Base-by-base conservation (phyloP, 2,329 filamentous ascomycete genomes). In the Ophiostoma pallidulum region DNA sequence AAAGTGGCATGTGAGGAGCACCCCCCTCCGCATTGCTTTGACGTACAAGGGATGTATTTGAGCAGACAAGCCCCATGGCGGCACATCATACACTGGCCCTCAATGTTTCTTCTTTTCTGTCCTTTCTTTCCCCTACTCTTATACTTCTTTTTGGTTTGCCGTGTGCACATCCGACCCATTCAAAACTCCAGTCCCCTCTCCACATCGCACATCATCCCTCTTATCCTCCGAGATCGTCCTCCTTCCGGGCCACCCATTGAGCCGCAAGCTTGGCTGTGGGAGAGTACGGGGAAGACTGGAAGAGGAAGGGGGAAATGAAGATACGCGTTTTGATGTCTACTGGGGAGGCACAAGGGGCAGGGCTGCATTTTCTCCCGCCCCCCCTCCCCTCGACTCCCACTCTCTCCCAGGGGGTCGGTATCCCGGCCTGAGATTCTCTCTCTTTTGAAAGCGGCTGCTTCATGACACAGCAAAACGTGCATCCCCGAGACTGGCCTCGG, bases 61-160 rank as follows among this genome's bases (percentile, higher is more conserved):
- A 41, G 38, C 47, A 35, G 37, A 22, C 36, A 36, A 13, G 42
- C 42, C n/a, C 41, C 47, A 49, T 49, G 43, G 33, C 43, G 32
- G 32, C 43, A 39, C 43, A 40, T 46, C 36, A 40, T 31, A 39
- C 26, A 24, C 8, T 5, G 3, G 19, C 18, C 26, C 8, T 19
- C 28, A 8, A 22, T 40, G 12, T n/a, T 8, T 40, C 37, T 40
- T 9, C 19, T 24, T 24, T 16, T 40, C 7, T 14, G 13, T 40
- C 14, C 14, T 42, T 29, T n/a, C 10, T 22, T 3, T n/a, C 10
- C 4, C 22, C 16, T 5, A 28, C 10, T 33, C 24, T 35, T 19
- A 24, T 31, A 19, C 39, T 31, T 12, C 20, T 31, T 19, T 26
- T 12, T 33, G 4, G 38, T 44, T 19, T 38, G 14, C 7, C 22